phyloP scores from a whole-genome alignment of 495 filamentous ascomycete species.

The Neurospora tetrasperma region DNA sequence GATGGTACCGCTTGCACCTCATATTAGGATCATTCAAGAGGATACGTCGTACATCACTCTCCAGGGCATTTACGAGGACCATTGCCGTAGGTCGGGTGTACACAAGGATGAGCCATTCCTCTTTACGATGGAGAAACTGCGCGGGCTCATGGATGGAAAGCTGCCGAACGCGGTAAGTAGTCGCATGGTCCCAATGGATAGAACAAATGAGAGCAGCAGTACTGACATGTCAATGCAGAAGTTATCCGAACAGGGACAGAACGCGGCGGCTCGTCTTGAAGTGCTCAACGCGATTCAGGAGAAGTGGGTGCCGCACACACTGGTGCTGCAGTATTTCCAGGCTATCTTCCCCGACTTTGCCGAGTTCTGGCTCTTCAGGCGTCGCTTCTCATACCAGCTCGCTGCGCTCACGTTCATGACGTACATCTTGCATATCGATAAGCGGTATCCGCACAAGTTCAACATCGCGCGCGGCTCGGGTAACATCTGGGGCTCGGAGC shows the following conservation, averaged over 20 bases:
- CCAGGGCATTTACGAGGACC: conserved; percentile 90
- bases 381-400: conserved; percentile 91
- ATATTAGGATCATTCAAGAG: conserved; percentile 88
- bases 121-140: conserved; percentile 88
- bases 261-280: conserved; percentile 63
- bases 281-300: conserved; percentile 86
- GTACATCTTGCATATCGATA: conserved; percentile 90
- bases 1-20: conserved; percentile 88
- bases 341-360: conserved; percentile 77
- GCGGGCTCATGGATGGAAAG: conserved; percentile 60
- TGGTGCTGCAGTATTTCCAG: conserved; percentile 85
- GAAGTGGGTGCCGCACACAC: conserved; percentile 70
- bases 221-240: conserved; percentile 33
- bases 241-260: conserved; percentile 38
- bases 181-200: background rate
- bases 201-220: background rate
- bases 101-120: conserved; percentile 92
- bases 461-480: conserved; percentile 80
- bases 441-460: conserved; percentile 89
- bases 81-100: conserved; percentile 74
- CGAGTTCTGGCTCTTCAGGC: conserved; percentile 96
- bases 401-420: conserved; percentile 98
- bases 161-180: conserved; percentile 39
- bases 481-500: conserved; percentile 92
- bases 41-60: conserved; percentile 90